A percentile compares a stretch with the other conserved stretches of the same genome.
These are phyloP conservation scores for Corymbia citriodora DNA, from an alignment of 441 rosid genomes.

Conservation along the genomic window DNA sequence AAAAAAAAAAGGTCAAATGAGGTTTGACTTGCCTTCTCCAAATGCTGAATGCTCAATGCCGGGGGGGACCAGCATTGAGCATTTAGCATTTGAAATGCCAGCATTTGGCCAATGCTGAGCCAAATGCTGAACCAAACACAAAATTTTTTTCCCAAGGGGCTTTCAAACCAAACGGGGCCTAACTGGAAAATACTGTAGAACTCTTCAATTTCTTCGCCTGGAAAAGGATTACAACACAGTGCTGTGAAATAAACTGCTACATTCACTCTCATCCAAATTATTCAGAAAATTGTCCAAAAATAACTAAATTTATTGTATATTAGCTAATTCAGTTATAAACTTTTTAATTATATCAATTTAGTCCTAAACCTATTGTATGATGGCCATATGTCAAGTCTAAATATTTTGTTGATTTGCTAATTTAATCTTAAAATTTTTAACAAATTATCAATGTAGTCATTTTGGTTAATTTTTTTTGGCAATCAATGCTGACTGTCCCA, in stretches of 20 bases:
- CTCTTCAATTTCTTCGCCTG: too few species aligned
- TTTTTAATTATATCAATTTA: neutral
- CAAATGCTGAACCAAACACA: too few species aligned
- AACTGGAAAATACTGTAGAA: too few species aligned
- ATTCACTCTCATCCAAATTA: neutral
- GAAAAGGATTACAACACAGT: too few species aligned
- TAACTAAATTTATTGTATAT: neutral
- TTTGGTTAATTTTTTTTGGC: neutral
- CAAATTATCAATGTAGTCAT: neutral
- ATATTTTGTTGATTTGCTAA: rapidly evolving
- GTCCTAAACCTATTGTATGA: rapidly evolving
- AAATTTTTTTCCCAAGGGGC: too few species aligned
- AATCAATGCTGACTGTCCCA: neutral
- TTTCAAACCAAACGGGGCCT: too few species aligned
- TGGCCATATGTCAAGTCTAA: rapidly evolving
- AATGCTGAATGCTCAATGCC: too few species aligned
- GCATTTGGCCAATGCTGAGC: too few species aligned
- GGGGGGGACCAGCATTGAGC: too few species aligned
- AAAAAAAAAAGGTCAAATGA: too few species aligned
- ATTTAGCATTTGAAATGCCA: too few species aligned
- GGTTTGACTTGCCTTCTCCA: too few species aligned
- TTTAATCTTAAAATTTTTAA: rapidly evolving
- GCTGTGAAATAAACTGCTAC: neutral
- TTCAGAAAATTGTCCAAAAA: neutral
- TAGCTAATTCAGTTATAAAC: rapidly evolving